phyloP scores from a whole-genome alignment of 768 basidiomycete species.

The Gymnopilus junonius region DNA sequence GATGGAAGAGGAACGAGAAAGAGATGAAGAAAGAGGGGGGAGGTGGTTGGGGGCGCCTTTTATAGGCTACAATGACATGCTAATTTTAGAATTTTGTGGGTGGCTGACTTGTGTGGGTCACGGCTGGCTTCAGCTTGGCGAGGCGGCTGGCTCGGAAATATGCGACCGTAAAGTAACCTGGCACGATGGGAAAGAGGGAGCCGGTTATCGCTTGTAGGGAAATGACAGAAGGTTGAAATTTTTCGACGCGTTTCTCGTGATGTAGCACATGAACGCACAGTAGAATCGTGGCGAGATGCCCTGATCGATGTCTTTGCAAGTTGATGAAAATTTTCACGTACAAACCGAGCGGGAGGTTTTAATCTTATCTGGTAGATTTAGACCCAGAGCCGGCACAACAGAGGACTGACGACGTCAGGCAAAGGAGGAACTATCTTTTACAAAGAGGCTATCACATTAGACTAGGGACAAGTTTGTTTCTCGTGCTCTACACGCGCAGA shows the following conservation, averaged over 20 bases:
- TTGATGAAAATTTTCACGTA: background rate
- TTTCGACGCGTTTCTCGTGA: no score
- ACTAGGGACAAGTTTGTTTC: background rate
- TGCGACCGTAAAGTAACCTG: no score
- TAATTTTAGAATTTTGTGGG: background rate
- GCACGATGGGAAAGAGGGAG: no score
- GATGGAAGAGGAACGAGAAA: background rate
- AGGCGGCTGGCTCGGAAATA: no score
- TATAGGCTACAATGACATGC: background rate
- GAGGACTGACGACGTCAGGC: background rate
- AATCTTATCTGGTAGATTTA: background rate
- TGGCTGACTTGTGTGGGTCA: background rate
- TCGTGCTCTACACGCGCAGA: background rate
- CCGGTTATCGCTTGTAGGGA: no score
- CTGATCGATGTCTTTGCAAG: no score
- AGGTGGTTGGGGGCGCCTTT: background rate
- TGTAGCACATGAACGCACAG: no score
- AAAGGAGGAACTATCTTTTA: background rate
- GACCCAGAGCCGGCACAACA: background rate
- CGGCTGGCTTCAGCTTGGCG: no score
- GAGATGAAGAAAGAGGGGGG: background rate
- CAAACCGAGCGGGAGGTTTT: background rate
- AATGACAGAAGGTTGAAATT: no score
- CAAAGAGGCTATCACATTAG: background rate
- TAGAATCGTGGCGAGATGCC: no score